These are phyloP conservation scores for Alternaria angustiovoidea DNA, from an alignment of 2,329 filamentous ascomycete species.

Conservation along the genomic window DNA sequence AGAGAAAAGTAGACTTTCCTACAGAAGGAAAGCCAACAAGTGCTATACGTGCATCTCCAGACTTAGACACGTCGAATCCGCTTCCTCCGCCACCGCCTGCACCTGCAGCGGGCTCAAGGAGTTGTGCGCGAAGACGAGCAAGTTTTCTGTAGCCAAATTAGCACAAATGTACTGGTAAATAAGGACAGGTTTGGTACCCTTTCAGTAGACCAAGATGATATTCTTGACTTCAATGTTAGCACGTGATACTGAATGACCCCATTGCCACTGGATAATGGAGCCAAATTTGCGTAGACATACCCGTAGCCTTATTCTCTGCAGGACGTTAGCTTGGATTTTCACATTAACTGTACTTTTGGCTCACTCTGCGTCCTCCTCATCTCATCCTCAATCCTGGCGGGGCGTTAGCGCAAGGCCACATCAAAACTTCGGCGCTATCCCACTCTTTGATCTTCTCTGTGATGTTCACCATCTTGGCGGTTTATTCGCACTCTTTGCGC, in stretches of 20 bases:
- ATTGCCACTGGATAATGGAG: not conserved
- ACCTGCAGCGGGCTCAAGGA: conserved; percentile 87
- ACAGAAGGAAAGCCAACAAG: conserved; percentile 99
- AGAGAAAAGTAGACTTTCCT: conserved; percentile 98
- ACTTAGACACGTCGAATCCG: conserved; percentile 91
- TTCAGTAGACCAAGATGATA: conserved; percentile 98
- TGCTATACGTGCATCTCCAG: conserved; percentile 93
- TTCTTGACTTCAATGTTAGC: conserved; percentile 66
- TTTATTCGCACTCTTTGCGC: conserved; percentile 1
- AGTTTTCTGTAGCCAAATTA: conserved; percentile 74
- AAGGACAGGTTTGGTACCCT: conserved; percentile 66
- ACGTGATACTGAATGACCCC: conserved; percentile 32
- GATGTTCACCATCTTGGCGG: conserved; percentile 88
- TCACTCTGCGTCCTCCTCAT: conserved; percentile 98
- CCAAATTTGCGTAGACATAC: conserved; percentile 62
- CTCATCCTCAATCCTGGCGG: conserved; percentile 93
- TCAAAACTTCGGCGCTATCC: conserved; percentile 48
- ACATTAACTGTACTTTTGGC: conserved; percentile 9
- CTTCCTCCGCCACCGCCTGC: conserved; percentile 78
- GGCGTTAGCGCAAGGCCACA: conserved; percentile 42
- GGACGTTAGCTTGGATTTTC: conserved; percentile 43
- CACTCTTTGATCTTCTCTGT: conserved; percentile 99
- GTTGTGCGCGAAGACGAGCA: conserved; percentile 89
- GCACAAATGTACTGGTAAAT: not conserved
- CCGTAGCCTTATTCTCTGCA: conserved; percentile 97